Base-by-base conservation (phyloP, 192 early-diverging fungal species). In the Chytriomyces hyalinus region DNA sequence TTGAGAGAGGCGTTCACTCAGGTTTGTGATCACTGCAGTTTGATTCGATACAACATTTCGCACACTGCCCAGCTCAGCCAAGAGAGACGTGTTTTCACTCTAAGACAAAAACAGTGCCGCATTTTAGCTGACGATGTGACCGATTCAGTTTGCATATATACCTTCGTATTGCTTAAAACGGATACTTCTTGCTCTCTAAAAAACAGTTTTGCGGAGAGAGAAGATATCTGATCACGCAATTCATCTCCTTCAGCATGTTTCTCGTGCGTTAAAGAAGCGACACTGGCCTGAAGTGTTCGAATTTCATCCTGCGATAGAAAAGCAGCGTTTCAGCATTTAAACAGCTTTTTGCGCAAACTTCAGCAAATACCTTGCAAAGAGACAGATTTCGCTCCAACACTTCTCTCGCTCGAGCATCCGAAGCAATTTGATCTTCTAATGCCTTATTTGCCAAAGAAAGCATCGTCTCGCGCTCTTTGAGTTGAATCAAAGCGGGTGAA, bases 341-440 rank as follows among this genome's bases (percentile, higher is more conserved):
- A 1, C 8, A 47, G 65, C 17, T 5, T n/a, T 67, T n/a, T 2
- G 8, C 44, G 2, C 43, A 43, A 46, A 46, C 2, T 49, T 6
- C 6, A 36, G 65, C 17, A 24, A 17, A 13, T 26, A 28, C 11
- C 28, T 64, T 64, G 62, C 20, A 28, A 26, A 28, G 3, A 11
- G 62, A 17, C 43, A 47, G 67, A 17, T 71, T 59, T 26, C 15
- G 15, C 44, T 73, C 20, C 46, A 15, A 47, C 47, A 26, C n/a
- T 15, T 15, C 9, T 46, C 67, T 10, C 9, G 11, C 13, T 26
- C 26, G 8, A 9, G 69, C 51, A 9, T 71, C 51, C 6, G n/a
- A 22, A 49, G 53, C 26, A 20, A 62, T 46, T 73, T 73, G 71
- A 45, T 73, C 71, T 49, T 73, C 59, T 0, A 73, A 47, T n/a